Evolutionary conservation across 306 rosid genomes (phyloP), one percentile per base, ranked within the genome.

Genomic region (Cicer chorassanicum): DNA sequence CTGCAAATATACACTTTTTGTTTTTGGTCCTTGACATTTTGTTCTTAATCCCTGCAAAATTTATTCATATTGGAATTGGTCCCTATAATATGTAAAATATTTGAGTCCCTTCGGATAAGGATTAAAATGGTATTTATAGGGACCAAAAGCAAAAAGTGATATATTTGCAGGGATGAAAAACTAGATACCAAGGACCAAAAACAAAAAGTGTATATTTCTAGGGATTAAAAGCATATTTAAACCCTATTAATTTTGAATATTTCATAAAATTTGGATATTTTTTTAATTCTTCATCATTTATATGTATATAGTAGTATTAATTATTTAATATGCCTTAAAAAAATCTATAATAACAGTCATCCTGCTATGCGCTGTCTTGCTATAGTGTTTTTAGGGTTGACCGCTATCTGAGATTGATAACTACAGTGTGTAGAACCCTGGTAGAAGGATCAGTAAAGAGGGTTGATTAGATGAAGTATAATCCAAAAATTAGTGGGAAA

Each of bases 401-500:
- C 18, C 1, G 7, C 54, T 13, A 14, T 50, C 8, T n/a, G 21
- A 14, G 56, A 48, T 14, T 49, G 55, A 49, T n/a, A 49, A 49
- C 55, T n/a, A 49, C 54, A n/a, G 19, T 49, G 9, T 50, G 19
- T 14, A 50, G 56, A 50, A 18, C 62, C 7, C 39, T 19, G 34
- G 63, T 56, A 9, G 63, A 56, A 9, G 5, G n/a, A 56, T 56
- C 5, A 24, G n/a, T 10, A 44, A 44, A 12, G 13, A 21, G 63
- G 63, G 39, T 56, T 56, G 63, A 56, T 56, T 24, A 19, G 39
- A 56, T 56, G 62, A 16, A 56, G 14, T 21, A 21, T 56, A 56
- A 56, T 56, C 39, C 63, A 21, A 56, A 19, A 56, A 36, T 9
- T 19, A 19, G 38, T 16, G 13, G 63, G 12, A 56, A 21, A 16